Conservation (phyloP, 306 rosid genomes). For the Quercus dentata region DNA sequence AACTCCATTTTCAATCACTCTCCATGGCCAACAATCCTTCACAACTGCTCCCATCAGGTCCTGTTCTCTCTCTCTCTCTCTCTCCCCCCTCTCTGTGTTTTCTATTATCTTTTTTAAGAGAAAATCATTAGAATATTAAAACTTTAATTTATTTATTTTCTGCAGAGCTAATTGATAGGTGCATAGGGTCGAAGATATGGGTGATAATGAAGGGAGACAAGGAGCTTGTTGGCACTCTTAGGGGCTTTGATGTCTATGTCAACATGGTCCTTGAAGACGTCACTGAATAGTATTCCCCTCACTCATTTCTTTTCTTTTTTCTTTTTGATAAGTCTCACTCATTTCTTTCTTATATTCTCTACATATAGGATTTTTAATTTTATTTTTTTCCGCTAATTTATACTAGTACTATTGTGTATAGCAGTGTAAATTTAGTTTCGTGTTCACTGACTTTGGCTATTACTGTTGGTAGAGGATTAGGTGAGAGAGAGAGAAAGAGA, state of each 20-base stretch:
- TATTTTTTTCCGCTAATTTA: too few species aligned
- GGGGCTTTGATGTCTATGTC: conserved; percentile 93
- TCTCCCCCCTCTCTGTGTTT: neutral
- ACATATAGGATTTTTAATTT: too few species aligned
- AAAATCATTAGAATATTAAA: neutral
- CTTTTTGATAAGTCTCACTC: too few species aligned
- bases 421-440: too few species aligned
- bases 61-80: too few species aligned
- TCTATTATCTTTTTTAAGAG: neutral
- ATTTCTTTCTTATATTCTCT: too few species aligned
- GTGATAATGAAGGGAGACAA: conserved; percentile 99
- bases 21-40: conserved; percentile 85
- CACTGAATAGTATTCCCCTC: conserved; percentile 78
- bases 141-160: neutral
- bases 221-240: conserved; percentile 95
- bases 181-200: conserved; percentile 98
- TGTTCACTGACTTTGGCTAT: too few species aligned
- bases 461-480: too few species aligned
- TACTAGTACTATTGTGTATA: too few species aligned
- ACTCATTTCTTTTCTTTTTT: too few species aligned
- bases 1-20: neutral
- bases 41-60: conserved; percentile 91
- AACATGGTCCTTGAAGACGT: conserved; percentile 99
- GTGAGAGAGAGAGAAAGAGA: too few species aligned
- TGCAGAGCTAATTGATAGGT: conserved; percentile 93